These are phyloP conservation scores for Neostapfia colusana DNA, from an alignment of 176 grass and related monocot genomes.

Conservation along the genomic window DNA sequence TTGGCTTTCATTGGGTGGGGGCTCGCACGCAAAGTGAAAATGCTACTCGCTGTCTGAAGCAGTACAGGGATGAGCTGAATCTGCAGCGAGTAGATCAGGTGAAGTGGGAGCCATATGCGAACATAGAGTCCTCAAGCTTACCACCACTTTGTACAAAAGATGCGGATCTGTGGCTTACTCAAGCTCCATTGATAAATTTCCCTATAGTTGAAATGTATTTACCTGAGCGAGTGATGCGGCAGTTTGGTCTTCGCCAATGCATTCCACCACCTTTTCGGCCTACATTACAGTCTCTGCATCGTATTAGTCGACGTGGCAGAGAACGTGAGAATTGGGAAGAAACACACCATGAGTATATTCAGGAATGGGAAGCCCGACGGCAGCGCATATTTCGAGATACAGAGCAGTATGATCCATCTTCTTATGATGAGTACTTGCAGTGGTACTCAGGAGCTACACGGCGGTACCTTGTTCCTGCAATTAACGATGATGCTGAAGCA, in stretches of 20 bases:
- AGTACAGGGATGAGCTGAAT: conserved; percentile 66
- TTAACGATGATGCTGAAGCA: conserved; percentile 44
- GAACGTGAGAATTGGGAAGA: conserved; percentile 59
- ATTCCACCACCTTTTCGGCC: conserved; percentile 62
- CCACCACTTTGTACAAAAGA: conserved; percentile 55
- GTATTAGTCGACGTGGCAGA: conserved; percentile 57
- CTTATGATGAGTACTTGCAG: conserved; percentile 58
- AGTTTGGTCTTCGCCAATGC: conserved; percentile 55
- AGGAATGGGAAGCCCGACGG: conserved; percentile 59
- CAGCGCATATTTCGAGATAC: conserved; percentile 56
- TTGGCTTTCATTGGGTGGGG: conserved; percentile 62
- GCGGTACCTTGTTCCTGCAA: conserved; percentile 51
- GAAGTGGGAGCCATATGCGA: conserved; percentile 58
- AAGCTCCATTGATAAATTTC: conserved; percentile 63
- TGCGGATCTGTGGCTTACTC: conserved; percentile 62
- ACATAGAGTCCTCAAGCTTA: conserved; percentile 43
- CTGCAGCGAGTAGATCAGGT: conserved; percentile 56
- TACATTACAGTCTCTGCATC: conserved; percentile 56
- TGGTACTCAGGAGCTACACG: conserved; percentile 68
- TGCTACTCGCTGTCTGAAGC: conserved; percentile 56
- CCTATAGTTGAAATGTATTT: conserved; percentile 73
- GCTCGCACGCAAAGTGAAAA: conserved; percentile 57
- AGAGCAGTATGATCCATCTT: conserved; percentile 54
- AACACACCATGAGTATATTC: conserved; percentile 53
- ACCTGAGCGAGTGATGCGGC: conserved; percentile 66